Conservation (phyloP, 2,329 filamentous ascomycete genomes). For the Epichloe uncinata region DNA sequence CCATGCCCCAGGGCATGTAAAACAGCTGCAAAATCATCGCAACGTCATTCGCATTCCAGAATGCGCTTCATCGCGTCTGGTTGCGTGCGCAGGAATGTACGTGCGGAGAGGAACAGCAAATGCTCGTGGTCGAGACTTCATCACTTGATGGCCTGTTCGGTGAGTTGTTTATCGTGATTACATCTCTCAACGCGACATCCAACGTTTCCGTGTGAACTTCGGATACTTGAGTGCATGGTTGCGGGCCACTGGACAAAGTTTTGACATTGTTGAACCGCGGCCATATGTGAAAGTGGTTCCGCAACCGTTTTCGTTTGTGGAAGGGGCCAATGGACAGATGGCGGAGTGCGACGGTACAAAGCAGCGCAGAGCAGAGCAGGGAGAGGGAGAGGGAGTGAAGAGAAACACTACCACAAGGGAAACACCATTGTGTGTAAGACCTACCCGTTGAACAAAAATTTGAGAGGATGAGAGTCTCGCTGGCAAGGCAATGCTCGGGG, state of each 20-base stretch:
- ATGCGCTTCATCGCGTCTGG: neutral
- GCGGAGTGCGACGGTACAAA: neutral
- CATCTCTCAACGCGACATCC: neutral
- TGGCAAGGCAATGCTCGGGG: neutral
- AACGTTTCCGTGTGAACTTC: neutral
- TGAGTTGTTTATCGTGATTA: neutral
- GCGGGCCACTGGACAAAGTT: neutral
- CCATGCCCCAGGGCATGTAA: too few relatives aligned
- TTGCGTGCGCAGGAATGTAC: neutral
- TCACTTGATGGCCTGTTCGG: neutral
- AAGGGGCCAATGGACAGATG: too few relatives aligned
- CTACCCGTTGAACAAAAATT: neutral
- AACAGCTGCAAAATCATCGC: neutral
- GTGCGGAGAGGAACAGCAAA: too few relatives aligned
- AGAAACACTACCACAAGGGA: neutral
- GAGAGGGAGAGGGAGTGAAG: neutral
- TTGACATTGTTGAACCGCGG: neutral
- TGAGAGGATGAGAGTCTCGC: neutral
- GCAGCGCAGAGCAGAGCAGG: neutral
- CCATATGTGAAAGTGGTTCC: neutral
- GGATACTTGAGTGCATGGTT: neutral
- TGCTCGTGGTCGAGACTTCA: neutral
- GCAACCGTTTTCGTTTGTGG: neutral
- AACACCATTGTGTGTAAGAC: neutral
- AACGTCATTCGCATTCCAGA: neutral